Evolutionary conservation across 2,329 filamentous ascomycete genomes (phyloP).

Genomic region (Claviceps maximensis): DNA sequence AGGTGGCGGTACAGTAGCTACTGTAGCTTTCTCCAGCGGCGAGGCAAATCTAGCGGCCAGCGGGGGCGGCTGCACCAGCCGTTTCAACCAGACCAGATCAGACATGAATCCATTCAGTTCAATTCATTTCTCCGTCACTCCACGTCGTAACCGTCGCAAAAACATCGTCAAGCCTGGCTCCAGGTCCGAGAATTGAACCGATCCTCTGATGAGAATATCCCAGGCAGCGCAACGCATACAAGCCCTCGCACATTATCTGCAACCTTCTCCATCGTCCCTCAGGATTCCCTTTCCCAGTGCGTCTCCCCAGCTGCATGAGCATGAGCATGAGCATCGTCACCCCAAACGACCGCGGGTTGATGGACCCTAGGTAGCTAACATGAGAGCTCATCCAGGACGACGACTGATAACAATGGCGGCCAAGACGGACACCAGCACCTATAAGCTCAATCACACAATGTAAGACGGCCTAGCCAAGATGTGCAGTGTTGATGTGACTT

Average conservation of each 20-base stretch:
- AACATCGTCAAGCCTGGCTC: background rate
- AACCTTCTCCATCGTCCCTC: constrained; percentile 5
- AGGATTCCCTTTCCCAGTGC: background rate
- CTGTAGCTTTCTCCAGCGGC: background rate
- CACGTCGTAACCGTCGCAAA: background rate
- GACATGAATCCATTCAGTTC: too few relatives aligned
- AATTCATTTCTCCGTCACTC: too few relatives aligned
- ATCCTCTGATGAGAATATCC: constrained; percentile 12
- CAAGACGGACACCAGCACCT: constrained; percentile 59
- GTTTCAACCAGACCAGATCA: too few relatives aligned
- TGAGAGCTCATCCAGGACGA: background rate
- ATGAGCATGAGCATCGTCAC: background rate
- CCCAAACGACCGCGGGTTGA: background rate
- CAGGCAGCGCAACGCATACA: constrained; percentile 15
- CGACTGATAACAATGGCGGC: constrained; percentile 38
- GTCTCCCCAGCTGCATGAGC: constrained; percentile 1
- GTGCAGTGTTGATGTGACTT: background rate
- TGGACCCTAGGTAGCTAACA: background rate
- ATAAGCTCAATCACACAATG: constrained; percentile 89
- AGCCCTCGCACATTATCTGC: constrained; percentile 11
- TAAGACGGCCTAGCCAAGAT: constrained; percentile 19
- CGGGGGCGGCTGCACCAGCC: too few relatives aligned
- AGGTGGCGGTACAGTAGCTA: too few relatives aligned
- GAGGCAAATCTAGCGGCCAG: background rate
- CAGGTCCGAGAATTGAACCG: background rate